phyloP scores from a whole-genome alignment of 768 basidiomycete species.

The Mycena maculata region DNA sequence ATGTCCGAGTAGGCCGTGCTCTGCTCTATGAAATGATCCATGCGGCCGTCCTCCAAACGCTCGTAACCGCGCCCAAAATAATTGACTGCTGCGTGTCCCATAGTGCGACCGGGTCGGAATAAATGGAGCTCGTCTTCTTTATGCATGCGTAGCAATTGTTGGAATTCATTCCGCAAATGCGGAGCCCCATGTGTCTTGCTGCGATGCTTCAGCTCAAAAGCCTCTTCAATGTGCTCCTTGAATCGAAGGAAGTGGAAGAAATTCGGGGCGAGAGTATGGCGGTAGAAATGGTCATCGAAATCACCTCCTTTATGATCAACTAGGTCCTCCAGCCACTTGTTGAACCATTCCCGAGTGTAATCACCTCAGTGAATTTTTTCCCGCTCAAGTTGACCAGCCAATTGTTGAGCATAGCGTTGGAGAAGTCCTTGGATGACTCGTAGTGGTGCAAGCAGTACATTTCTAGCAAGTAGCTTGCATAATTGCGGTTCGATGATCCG shows the following conservation, averaged over 20 bases:
- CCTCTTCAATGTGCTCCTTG: background rate
- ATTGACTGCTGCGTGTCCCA: background rate
- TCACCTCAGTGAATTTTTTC: background rate
- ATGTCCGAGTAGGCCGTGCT: background rate
- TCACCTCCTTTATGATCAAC: slow-evolving; percentile 13
- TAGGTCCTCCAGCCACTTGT: slow-evolving; percentile 29
- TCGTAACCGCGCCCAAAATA: background rate
- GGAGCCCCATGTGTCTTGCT: slow-evolving; percentile 8
- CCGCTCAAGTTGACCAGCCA: slow-evolving; percentile 33
- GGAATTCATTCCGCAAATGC: slow-evolving; percentile 19
- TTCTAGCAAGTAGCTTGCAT: slow-evolving; percentile 9
- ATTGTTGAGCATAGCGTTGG: slow-evolving; percentile 27
- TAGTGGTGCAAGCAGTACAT: slow-evolving; percentile 23
- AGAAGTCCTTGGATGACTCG: slow-evolving; percentile 17
- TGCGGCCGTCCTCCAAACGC: background rate
- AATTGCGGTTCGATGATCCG: slow-evolving; percentile 6
- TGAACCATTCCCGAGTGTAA: slow-evolving; percentile 27
- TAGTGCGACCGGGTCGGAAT: background rate
- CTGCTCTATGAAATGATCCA: background rate
- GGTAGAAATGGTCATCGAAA: slow-evolving; percentile 29
- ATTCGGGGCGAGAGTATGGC: slow-evolving; percentile 17
- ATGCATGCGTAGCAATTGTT: slow-evolving; percentile 10
- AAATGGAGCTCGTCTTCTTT: slow-evolving; percentile 15
- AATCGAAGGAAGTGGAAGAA: slow-evolving; percentile 18
- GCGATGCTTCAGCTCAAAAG: slow-evolving; percentile 10